These are phyloP conservation scores for Dothideomycetes sp. DNA, from an alignment of 2,329 filamentous ascomycete species.

Conservation along the genomic window DNA sequence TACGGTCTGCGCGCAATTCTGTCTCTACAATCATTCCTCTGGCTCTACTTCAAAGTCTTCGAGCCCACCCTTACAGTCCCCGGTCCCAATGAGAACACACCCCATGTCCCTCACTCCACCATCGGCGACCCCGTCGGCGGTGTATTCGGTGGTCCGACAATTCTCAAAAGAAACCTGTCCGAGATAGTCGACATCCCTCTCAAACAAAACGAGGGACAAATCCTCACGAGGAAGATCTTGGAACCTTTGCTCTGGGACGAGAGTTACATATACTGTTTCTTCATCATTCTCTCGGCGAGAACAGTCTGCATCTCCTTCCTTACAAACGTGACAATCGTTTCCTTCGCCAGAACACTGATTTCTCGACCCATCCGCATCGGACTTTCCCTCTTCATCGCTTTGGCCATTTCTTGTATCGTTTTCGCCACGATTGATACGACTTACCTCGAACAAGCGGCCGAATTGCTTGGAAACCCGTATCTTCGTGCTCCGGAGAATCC, in stretches of 20 bases:
- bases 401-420: conserved; percentile 31
- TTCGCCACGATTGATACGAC: conserved; percentile 26
- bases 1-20: conserved; percentile 38
- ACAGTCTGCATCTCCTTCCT: conserved; percentile 37
- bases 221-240: conserved; percentile 35
- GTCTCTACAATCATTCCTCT: conserved; percentile 35
- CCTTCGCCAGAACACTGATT: conserved; percentile 34
- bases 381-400: conserved; percentile 32
- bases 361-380: conserved; percentile 35
- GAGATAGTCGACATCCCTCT: too few relatives aligned
- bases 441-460: conserved; percentile 23
- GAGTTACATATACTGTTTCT: conserved; percentile 36
- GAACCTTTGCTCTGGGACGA: conserved; percentile 39
- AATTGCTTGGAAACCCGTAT: background rate
- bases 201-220: too few relatives aligned
- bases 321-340: conserved; percentile 24
- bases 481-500: background rate
- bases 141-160: conserved; percentile 2
- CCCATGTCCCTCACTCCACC: background rate
- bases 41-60: conserved; percentile 38
- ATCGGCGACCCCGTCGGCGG: conserved; percentile 3
- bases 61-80: conserved; percentile 28
- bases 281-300: conserved; percentile 39
- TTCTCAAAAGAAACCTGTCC: too few relatives aligned
- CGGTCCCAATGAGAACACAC: conserved; percentile 3